Base-by-base conservation (phyloP, 2,329 filamentous ascomycete species). In the Drechslerella stenobrocha region DNA sequence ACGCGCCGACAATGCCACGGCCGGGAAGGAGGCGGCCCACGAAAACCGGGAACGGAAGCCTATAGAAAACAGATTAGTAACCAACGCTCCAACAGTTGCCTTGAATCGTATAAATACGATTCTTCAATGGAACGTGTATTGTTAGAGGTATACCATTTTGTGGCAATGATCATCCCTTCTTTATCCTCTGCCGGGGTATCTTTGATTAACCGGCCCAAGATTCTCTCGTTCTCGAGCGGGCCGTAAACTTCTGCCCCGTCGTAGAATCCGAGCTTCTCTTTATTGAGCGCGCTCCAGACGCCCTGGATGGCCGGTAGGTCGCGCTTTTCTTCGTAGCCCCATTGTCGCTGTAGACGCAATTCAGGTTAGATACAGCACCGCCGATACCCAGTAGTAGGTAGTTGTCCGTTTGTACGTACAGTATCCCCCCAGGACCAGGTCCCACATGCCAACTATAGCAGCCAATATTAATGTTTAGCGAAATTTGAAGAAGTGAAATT, bases 231-330 rank as follows among this genome's bases (percentile, higher is more conserved):
- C 57, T 78, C 75, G 2, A 78, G 77, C 23, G 73, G 74, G 37
- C 77, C 78, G 67, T 79, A 80, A 13, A 74, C 76, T 71, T 79
- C 76, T 6, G 78, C 77, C 3, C 77, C 79, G 69, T 79, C 78
- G 61, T 79, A 75, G 60, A 79, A 79, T 55, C 76, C 78, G 22
- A 79, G 63, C 11, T 76, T 75, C 2, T 75, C 73, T 4, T 73
- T 69, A 48, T 76, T 73, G n/a, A 77, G 72, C 23, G 74, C 69
- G 37, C 74, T 69, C 77, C 78, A 79, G 18, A 77, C 78, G 44
- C 74, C 74, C 13, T 76, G 57, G 26, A 59, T 59, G 1, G 48
- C 53, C 1, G 61, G 61, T 2, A 67, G 50, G 22, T 67, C 61
- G 26, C 50, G 40, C 11, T 44, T 37, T 53, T 67, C 61, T 35